Evolutionary conservation across 805 yeast species (phyloP), one percentile per base, ranked within the genome.

Genomic region (Saccharomycopsis vini): DNA sequence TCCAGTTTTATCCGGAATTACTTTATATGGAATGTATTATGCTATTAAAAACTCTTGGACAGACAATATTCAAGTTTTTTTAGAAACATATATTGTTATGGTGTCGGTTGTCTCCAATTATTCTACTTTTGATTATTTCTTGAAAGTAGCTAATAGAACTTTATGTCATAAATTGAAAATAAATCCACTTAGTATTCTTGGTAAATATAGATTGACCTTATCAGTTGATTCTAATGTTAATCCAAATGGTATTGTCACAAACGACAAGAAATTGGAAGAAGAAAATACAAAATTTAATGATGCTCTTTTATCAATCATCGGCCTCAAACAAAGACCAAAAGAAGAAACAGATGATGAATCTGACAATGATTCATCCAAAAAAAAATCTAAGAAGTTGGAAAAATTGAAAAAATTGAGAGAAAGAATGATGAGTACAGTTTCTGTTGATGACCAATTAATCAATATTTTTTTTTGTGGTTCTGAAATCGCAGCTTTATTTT

Each of bases 1-100:
- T 55, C 81, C 82, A 0, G 44, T 76, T 4, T 12, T 66, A 5
- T 71, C 73, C 4, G 69, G 71, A 5, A 41, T 50, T 16, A 54
- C 52, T n/a, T 57, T 77, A 33, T 46, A 60, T 24, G 62, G 63
- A 0, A 43, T 74, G 31, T 67, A 71, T 52, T 63, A 60, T 43
- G 55, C 56, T 3, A 40, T 71, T 38, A 62, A 62, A 43, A 54
- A 58, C 31, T 50, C 64, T 39, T 61, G 64, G 44, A 50, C 49
- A 7, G 62, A 57, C 4, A 50, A 46, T 7, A 47, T 75, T 9
- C 54, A 60, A 39, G 49, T 51, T 31, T 53, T 57, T 20, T 46
- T 75, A 40, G 63, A 62, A 34, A 52, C 48, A 40, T 68, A 70
- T 51, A 50, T 71, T 16, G 40, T 64, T 2, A 5, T 63, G 1